Base-by-base conservation (phyloP, 108 stramenopile species). In the Fragilariopsis cylindrus region DNA sequence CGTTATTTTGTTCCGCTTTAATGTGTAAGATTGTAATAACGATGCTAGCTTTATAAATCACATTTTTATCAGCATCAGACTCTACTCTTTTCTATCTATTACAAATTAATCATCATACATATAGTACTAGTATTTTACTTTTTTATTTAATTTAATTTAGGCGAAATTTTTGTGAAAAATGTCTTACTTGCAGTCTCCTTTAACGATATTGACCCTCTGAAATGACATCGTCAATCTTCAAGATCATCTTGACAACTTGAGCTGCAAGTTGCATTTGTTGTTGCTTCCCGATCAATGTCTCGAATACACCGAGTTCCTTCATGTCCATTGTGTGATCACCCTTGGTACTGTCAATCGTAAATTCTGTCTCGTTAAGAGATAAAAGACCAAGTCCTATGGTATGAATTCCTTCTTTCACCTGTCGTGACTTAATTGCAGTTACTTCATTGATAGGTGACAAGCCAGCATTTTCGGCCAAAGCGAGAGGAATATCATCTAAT, bases 191-290 rank as follows among this genome's bases (percentile, higher is more conserved):
- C 11, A 53, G 11, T 53, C n/a, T n/a, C 16, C 57, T 19, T 7
- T 80, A 87, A 44, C 83, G 62, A 66, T 88, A 83, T 47, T 82
- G 72, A 44, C 93, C 93, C 70, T 81, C 75, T 55, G 93, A 85
- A 77, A 99, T 95, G 13, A 98, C 96, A 82, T 99, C 99, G 71
- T 99, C 99, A 82, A 99, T 98, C 85, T 99, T 99, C 73, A 99
- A 89, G 75, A 99, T 98, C 97, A 99, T 98, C 86, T 99, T 99
- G 72, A 98, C 98, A 7, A 99, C 97, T 84, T 99, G 99, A 16
- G 97, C 98, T 47, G 99, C 99, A 57, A 99, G 81, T 79, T 95
- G 95, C 49, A 99, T 77, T 84, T 99, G 99, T 79, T 99, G 96
- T 73, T 98, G 97, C 85, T 99, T 99, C 62, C 99, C 99, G 85